These are phyloP conservation scores for Nothophaeocryptopus gaeumannii DNA, from an alignment of 2,329 filamentous ascomycete genomes.

Conservation along the genomic window DNA sequence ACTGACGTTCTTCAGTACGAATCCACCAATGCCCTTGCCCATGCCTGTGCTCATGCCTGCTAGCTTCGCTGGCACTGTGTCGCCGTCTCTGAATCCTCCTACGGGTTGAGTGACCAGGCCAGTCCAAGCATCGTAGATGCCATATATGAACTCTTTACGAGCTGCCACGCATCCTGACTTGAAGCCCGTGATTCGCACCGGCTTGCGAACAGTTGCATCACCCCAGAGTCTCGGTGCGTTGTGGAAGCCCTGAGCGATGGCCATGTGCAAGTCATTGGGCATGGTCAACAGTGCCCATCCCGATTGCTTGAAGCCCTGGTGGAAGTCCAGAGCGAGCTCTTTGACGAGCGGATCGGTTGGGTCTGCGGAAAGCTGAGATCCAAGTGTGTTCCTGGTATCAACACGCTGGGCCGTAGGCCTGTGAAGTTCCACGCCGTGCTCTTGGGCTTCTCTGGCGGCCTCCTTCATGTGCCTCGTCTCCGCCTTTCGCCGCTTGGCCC, in stretches of 20 bases:
- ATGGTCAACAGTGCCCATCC: conserved; percentile 72
- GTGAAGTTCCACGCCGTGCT: neutral
- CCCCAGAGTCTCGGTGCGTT: conserved; percentile 83
- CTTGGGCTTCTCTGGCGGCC: neutral
- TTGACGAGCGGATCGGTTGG: conserved; percentile 28
- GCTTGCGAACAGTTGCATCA: conserved; percentile 72
- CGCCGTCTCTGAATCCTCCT: conserved; percentile 60
- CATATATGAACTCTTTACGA: conserved; percentile 58
- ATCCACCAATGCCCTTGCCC: conserved; percentile 77
- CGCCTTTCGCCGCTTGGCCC: conserved; percentile 30
- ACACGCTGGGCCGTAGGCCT: conserved; percentile 21
- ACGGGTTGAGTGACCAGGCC: conserved; percentile 77
- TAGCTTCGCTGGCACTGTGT: conserved; percentile 28
- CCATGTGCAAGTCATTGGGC: conserved; percentile 81
- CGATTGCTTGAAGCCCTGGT: conserved; percentile 68
- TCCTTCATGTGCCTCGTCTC: conserved; percentile 26
- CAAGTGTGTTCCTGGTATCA: conserved; percentile 26
- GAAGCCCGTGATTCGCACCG: conserved; percentile 73
- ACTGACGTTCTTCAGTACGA: conserved; percentile 78
- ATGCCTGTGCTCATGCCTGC: conserved; percentile 54
- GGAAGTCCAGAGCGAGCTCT: conserved; percentile 57
- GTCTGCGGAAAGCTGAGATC: conserved; percentile 29
- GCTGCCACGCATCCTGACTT: conserved; percentile 72
- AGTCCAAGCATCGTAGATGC: conserved; percentile 77
- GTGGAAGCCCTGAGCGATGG: conserved; percentile 79